Base-by-base conservation (phyloP, 176 grass and related monocot genomes). In the Musa beccarii region DNA sequence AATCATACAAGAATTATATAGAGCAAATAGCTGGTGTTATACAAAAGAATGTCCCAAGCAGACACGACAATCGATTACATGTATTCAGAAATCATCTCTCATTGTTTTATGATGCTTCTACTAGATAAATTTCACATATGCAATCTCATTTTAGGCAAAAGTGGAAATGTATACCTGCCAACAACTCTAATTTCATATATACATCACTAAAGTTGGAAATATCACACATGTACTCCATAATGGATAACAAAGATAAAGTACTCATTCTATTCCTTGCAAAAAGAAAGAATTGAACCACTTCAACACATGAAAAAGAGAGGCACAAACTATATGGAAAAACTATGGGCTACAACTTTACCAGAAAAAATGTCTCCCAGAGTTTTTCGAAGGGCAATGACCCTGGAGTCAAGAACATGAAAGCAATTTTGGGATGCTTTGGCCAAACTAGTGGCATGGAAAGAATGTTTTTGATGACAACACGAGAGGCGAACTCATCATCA, bases 341-440 rank as follows among this genome's bases (percentile, higher is more conserved):
- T 43, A 43, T 43, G 34, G 34, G 78, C 71, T 66, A 68, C 55
- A 76, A 63, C 78, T 55, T 79, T 83, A 98, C 95, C 86, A 75
- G 63, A 73, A 99, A 92, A 85, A 99, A 99, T 63, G 84, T 89
- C 83, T 92, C 90, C 95, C 95, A 99, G 28, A 99, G 79, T 72
- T 74, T 99, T 73, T 99, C 95, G 4, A 99, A 99, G 24, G 95
- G 95, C 80, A 99, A 76, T 57, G 90, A 87, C 74, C 90, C 90
- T 72, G 95, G 95, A 9, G 83, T 89, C 79, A 99, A 84, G 81
- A 99, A 99, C 95, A 99, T 99, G 49, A 99, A 86, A 53, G 95
- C 90, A 16, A 99, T 99, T 70, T 99, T 99, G 2, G 88, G 83
- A 83, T 61, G 91, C 76, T 87, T 89, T 29, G 86, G 84, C 28